Percentiles rank a stretch among this genome's conserved stretches.
Conservation (phyloP, 495 filamentous ascomycete species). For the Penicillium crystallinum region DNA sequence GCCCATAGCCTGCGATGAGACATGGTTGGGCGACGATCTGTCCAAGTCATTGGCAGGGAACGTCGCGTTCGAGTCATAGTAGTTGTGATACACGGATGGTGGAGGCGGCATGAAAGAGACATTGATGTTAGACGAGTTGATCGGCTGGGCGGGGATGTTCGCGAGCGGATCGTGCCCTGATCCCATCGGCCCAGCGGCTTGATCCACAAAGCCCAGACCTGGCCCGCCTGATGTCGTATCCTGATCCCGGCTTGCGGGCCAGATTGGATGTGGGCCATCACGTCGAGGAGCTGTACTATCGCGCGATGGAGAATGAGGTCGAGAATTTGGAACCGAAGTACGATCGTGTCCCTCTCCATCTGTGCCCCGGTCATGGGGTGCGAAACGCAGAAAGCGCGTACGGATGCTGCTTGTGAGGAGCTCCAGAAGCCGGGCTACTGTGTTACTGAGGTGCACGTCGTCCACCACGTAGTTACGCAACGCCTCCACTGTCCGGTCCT, state of each 20-base stretch:
- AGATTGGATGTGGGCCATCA: conserved; percentile 29
- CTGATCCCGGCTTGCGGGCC: conserved; percentile 24
- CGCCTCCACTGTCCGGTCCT: conserved; percentile 74
- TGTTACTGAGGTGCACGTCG: conserved; percentile 90
- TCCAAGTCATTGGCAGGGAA: conserved; percentile 29
- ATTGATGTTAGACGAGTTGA: conserved; percentile 44
- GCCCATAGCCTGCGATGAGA: conserved; percentile 29
- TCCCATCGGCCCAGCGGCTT: conserved; percentile 22
- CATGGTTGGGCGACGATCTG: conserved; percentile 22
- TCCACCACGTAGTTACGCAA: conserved; percentile 84
- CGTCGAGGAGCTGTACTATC: conserved; percentile 27
- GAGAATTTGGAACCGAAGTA: conserved; percentile 30
- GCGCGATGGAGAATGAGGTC: conserved; percentile 34
- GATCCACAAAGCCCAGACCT: conserved; percentile 31
- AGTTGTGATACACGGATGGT: conserved; percentile 44
- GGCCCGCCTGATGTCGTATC: conserved; percentile 21
- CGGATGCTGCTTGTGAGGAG: conserved; percentile 69
- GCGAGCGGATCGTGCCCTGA: conserved; percentile 41
- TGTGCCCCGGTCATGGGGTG: conserved; percentile 37
- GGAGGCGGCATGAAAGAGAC: conserved; percentile 49
- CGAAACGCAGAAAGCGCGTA: conserved; percentile 63
- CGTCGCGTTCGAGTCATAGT: conserved; percentile 38
- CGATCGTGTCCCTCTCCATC: conserved; percentile 41
- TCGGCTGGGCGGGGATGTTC: conserved; percentile 42
- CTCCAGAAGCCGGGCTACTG: conserved; percentile 89